Conservation (phyloP, 768 basidiomycete species). For the Rossbeevera mucosa region DNA sequence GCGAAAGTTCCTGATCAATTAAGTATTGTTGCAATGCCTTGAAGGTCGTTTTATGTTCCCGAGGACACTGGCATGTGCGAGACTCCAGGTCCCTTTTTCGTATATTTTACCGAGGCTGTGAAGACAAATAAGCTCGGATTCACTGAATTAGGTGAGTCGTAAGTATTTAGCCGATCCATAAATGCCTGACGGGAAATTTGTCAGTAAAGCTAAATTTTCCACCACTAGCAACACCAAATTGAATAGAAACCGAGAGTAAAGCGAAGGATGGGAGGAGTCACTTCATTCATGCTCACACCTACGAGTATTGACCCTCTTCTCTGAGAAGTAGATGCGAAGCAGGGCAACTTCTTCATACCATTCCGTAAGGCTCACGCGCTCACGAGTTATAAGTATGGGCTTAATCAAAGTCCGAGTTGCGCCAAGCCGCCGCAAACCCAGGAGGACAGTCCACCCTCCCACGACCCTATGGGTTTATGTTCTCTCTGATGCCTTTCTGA, state of each 20-base stretch:
- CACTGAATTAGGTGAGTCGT: too few species aligned
- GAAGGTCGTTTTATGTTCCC: background rate
- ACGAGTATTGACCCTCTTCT: background rate
- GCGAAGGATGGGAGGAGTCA: background rate
- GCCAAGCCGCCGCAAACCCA: constrained; percentile 7
- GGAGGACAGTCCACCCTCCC: constrained; percentile 12
- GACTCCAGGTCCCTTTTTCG: background rate
- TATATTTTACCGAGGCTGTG: background rate
- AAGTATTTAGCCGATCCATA: background rate
- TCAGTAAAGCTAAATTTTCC: background rate
- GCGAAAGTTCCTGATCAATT: background rate
- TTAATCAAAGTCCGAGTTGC: background rate
- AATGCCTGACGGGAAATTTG: background rate
- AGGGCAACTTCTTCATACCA: background rate
- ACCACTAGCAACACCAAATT: background rate
- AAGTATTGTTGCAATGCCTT: background rate
- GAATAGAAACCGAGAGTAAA: background rate
- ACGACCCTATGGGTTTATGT: constrained; percentile 20
- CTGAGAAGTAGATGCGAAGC: background rate
- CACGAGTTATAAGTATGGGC: constrained; percentile 5
- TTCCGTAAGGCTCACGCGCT: background rate
- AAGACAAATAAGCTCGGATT: background rate
- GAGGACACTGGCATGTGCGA: background rate
- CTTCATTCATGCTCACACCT: too few species aligned
- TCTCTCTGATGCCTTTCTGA: constrained; percentile 12